Evolutionary conservation across 2,329 filamentous ascomycete species (phyloP).

Genomic region (Trichoderma atrobrunneum): DNA sequence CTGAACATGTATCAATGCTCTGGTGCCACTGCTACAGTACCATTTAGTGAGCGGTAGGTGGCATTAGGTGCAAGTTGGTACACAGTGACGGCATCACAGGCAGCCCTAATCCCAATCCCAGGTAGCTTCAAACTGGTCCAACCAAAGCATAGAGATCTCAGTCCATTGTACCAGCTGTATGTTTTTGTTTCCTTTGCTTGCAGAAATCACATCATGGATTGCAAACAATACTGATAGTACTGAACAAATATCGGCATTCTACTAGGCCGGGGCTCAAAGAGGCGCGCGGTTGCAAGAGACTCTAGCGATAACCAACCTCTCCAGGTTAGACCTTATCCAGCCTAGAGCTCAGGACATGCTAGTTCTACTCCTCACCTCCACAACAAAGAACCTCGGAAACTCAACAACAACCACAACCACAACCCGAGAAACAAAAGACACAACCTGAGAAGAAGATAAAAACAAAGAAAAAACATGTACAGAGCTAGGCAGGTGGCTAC

Average conservation of each 20-base stretch:
- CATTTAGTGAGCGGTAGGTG: background rate
- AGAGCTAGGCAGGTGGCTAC: background rate
- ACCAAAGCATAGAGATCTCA: background rate
- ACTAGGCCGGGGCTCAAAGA: slow-evolving; percentile 6
- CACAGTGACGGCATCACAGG: background rate
- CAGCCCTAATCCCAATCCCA: background rate
- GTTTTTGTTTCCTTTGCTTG: background rate
- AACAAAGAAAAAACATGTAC: background rate
- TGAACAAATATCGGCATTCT: background rate
- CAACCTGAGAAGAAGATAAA: background rate
- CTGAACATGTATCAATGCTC: background rate
- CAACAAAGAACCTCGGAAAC: background rate
- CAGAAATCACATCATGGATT: background rate
- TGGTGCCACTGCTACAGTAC: background rate
- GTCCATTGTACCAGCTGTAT: background rate
- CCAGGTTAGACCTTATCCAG: background rate
- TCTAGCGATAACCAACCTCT: background rate
- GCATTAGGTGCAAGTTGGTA: background rate
- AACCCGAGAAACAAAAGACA: background rate
- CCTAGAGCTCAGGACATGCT: background rate
- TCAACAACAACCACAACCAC: background rate
- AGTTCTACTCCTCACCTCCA: background rate
- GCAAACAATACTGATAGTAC: background rate
- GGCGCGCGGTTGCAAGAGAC: slow-evolving; percentile 8
- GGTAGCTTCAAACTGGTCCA: background rate